Percentiles rank a stretch among this genome's conserved stretches.
These are phyloP conservation scores for Cucurbita pepo DNA, from an alignment of 306 rosid genomes.

Conservation along the genomic window DNA sequence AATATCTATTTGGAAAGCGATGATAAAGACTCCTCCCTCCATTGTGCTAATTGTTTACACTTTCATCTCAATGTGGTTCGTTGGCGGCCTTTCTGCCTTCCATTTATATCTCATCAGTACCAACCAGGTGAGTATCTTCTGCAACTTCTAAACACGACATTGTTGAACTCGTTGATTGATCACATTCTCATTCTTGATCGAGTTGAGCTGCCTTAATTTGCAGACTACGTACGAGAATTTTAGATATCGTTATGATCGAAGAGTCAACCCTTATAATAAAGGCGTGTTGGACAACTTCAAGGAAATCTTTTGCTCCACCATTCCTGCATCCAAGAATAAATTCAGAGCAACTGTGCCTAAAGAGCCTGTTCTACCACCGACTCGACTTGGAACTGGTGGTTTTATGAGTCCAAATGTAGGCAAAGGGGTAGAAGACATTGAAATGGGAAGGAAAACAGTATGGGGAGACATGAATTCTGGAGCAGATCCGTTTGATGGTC, in stretches of 20 bases:
- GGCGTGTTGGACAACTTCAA: conserved; percentile 64
- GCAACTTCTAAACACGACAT: not conserved
- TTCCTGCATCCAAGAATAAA: conserved; percentile 55
- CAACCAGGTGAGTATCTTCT: conserved; percentile 50
- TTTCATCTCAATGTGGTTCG: conserved; percentile 96
- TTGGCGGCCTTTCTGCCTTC: conserved; percentile 96
- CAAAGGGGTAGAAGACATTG: conserved; percentile 77
- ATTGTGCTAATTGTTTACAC: conserved; percentile 81
- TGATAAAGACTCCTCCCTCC: conserved; percentile 92
- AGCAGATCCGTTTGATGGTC: conserved; percentile 47
- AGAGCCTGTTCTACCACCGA: conserved; percentile 51
- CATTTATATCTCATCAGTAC: conserved; percentile 90
- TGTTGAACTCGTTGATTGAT: not conserved
- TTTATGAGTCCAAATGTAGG: conserved; percentile 89
- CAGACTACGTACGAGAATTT: conserved; percentile 94
- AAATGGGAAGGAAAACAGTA: conserved; percentile 91
- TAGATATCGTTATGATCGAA: conserved; percentile 75
- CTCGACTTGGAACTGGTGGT: conserved; percentile 58
- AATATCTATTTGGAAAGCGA: conserved; percentile 71
- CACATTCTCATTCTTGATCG: not conserved
- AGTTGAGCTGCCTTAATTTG: conserved; percentile 11
- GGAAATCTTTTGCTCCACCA: conserved; percentile 70
- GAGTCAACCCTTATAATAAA: conserved; percentile 66
- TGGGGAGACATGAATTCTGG: conserved; percentile 69
- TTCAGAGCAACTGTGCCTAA: conserved; percentile 71